Base-by-base conservation (phyloP, 768 basidiomycete genomes). In the Pseudohyphozyma bogoriensis region DNA sequence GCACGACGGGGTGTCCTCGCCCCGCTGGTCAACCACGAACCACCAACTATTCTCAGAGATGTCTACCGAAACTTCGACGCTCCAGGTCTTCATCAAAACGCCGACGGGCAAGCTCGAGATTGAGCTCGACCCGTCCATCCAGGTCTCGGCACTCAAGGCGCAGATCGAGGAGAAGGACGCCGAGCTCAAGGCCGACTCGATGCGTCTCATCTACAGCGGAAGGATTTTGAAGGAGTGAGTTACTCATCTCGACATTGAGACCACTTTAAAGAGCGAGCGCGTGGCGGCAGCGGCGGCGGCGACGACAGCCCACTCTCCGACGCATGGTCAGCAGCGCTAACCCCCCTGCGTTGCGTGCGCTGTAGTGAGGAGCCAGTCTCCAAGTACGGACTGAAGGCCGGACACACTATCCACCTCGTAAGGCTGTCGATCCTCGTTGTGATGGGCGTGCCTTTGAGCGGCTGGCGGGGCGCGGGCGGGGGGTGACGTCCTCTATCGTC, bases 201-300 rank as follows among this genome's bases (percentile, higher is more conserved):
- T 95, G 73, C 77, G 93, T 37, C 77, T 97, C 64, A 97, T 97
- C 67, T 97, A 92, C 74, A 87, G 87, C 37, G 93, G 91, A 81
- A 64, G 67, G 80, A 74, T 65, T 28, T 56, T 74, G 33, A 76
- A 75, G 62, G 73, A 75, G n/a, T n/a, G n/a, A n/a, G n/a, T n/a
- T n/a, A n/a, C n/a, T n/a, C n/a, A n/a, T n/a, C n/a, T n/a, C 51
- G n/a, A n/a, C n/a, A n/a, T 35, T 26, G 13, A 26, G n/a, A 50
- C 31, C 9, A 32, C 47, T 26, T n/a, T n/a, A n/a, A n/a, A n/a
- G n/a, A n/a, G n/a, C n/a, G n/a, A n/a, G n/a, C n/a, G n/a, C n/a
- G n/a, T n/a, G n/a, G n/a, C n/a, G n/a, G n/a, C n/a, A n/a, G n/a
- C n/a, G n/a, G n/a, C n/a, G n/a, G n/a, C n/a, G n/a, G n/a, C n/a